phyloP scores from a whole-genome alignment of 306 rosid genomes.

The Castanea mollissima region DNA sequence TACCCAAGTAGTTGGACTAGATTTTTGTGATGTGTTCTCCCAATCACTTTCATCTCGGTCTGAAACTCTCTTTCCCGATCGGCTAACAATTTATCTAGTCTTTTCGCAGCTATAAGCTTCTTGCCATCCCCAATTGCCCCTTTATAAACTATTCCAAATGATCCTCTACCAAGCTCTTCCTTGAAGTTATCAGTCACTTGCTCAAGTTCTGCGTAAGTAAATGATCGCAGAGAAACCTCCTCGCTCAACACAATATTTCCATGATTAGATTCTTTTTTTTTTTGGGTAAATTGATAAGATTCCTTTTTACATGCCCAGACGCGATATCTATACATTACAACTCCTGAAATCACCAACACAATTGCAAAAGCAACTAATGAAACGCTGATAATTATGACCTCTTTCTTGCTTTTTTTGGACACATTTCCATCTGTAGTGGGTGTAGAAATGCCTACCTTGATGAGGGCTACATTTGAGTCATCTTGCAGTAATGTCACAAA shows the following conservation, averaged over 20 bases:
- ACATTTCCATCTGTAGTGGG: background rate
- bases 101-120: constrained; percentile 23
- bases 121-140: background rate
- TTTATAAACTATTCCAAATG: constrained; percentile 26
- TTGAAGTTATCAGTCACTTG: constrained; percentile 19
- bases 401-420: background rate
- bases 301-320: background rate
- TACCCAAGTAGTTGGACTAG: constrained; percentile 29
- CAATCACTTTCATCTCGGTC: too few relatives aligned
- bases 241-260: constrained; percentile 1
- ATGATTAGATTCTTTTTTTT: background rate
- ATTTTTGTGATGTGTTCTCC: constrained; percentile 2
- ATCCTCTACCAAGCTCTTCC: constrained; percentile 32
- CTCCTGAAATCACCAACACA: background rate
- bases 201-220: too few relatives aligned
- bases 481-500: background rate
- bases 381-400: constrained; percentile 6
- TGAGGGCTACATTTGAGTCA: background rate
- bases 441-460: constrained; percentile 8
- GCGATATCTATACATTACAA: background rate
- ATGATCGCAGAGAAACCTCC: constrained; percentile 5
- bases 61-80: constrained; percentile 5
- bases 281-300: too few relatives aligned
- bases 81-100: background rate
- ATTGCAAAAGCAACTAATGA: background rate